Base-by-base conservation (phyloP, 2,329 filamentous ascomycete genomes). In the Xylaria multiplex region DNA sequence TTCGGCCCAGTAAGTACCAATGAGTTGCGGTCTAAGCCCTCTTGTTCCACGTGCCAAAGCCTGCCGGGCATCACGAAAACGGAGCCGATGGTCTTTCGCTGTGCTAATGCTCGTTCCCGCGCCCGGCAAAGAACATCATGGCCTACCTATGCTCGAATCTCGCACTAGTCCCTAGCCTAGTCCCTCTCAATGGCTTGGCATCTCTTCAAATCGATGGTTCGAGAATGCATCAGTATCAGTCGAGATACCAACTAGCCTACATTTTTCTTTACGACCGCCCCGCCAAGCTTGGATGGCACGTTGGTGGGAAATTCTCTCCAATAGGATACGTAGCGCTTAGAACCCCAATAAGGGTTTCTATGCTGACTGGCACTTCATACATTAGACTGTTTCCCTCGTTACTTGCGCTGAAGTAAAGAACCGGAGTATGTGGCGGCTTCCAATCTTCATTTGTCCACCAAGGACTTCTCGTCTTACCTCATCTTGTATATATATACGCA, bases 81-180 rank as follows among this genome's bases (percentile, higher is more conserved):
- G 89, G 62, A 88, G 78, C 82, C 86, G 90, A 71, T 86, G 84
- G 77, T 91, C 93, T 69, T 88, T 89, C 78, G 88, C 79, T 0
- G 79, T 71, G 56, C 86, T 90, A 74, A 30, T 92, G 89, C 70
- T 80, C 82, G 43, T 85, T 83, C 0, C 84, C 83, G 7, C 90
- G 83, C 0, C 87, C 89, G 0, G 85, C 11, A 40, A 40, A 40
- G 81, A 69, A 91, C 92, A 59, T 88, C 83, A 71, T 90, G 92
- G 1, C 86, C 19, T 19, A 19, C 19, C 19, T 19, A 19, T 19
- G 19, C 50, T 22, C 3, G 3, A 54, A 42, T 16, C 19, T 37
- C 50, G 19, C 27, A 42, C 32, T 16, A 16, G 19, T 8, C 6
- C 45, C n/a, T 19, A 48, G 13, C 16, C 27, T 52, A 9, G 50